Evolutionary conservation across 495 filamentous ascomycete genomes (phyloP), one percentile per base, ranked within the genome.

Genomic region (Geopyxis carbonaria): DNA sequence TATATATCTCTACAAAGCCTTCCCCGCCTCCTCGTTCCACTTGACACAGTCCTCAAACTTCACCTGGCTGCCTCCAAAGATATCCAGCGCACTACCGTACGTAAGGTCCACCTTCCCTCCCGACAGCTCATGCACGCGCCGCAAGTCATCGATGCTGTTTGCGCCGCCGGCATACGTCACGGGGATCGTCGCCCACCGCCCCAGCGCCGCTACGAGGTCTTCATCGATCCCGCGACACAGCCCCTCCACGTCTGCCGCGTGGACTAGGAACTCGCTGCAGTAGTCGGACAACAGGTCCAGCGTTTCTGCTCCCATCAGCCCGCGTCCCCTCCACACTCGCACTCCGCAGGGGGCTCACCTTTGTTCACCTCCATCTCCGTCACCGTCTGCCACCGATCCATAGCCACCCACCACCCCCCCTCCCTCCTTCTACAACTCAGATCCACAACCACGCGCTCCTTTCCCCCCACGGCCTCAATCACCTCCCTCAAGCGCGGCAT

Each of bases 221-320:
- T 87, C 77, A 48, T 97, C 91, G 35, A 97, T 78, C 20, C 89
- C 89, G 35, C 66, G 65, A 55, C 94, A 91, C 33, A 95, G 62
- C 6, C 89, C 89, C 56, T 95, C 89, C 39, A 87, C 84, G 56
- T 97, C 89, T n/a, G 91, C 89, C n/a, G 89, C 89, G 51, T 97
- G 91, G 50, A 97, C 82, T 34, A 97, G 65, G 57, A 97, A 95
- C 52, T 97, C 91, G 29, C 78, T 82, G 62, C 89, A 94, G 57
- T 83, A 87, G 8, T 77, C 78, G 51, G 93, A 85, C 6, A 95
- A 64, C 9, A 71, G 55, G 13, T 67, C 66, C 37, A 97, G 92
- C 2, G 76, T 78, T 57, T 76, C 85, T 91, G 45, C 20, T 28
- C 9, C 19, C 15, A 15, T 28, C 28, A 37, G 40, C 48, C 22